Base-by-base conservation (phyloP, 176 grass and related monocot genomes). In the Aegilops tauschii region DNA sequence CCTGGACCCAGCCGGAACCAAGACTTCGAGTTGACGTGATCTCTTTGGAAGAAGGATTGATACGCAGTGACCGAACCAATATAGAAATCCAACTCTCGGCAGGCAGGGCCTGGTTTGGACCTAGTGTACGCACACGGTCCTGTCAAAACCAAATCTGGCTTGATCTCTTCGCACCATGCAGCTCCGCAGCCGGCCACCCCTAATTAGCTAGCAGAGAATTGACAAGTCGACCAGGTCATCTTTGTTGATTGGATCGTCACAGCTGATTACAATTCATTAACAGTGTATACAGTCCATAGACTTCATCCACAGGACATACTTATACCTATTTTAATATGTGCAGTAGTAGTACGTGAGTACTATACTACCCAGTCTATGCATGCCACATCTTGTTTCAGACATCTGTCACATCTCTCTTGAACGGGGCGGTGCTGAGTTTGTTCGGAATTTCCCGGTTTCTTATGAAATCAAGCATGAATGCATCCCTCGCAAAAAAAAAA, bases 161-260 rank as follows among this genome's bases (percentile, higher is more conserved):
- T 87, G 73, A 90, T 90, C 74, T 61, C 76, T 84, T 91, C 75
- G 9, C 3, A 5, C 7, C 13, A 73, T 4, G 44, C 4, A 14
- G 14, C 4, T 49, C 3, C 45, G 45, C 45, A 49, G 45, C 45
- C 45, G 45, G 56, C 56, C 7, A 31, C 5, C 10, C 42, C 42
- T 45, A 3, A 45, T 20, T 47, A 6, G 6, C 45, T 3, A 4
- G 14, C 11, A 16, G 30, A 34, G 81, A 83, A 83, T 11, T 3
- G 36, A 62, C 12, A 61, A 69, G 34, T 2, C 47, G 29, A 81
- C 81, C 52, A 88, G 81, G 85, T 81, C 89, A 79, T 20, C 54
- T 68, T 37, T 62, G 47, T 91, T 88, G 61, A 80, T 84, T 83
- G 74, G 67, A 73, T 58, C 64, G 12, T 59, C 56, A 59, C 13